phyloP scores from a whole-genome alignment of 1,139 yeast genomes.

The Meyerozyma sp. region DNA sequence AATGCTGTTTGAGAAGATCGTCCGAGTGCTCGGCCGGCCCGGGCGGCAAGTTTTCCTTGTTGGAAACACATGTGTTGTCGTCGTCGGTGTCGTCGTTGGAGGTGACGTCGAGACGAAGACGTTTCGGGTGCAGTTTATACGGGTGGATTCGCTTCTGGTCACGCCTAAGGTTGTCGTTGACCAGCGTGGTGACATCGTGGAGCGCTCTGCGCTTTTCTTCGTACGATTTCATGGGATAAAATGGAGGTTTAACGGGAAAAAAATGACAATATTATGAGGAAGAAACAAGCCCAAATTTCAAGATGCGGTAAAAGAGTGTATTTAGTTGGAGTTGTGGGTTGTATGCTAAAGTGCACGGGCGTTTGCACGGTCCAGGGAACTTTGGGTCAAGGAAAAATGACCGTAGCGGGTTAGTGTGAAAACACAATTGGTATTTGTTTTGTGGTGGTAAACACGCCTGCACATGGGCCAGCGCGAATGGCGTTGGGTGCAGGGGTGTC shows the following conservation, averaged over 20 bases:
- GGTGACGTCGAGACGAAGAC: neutral
- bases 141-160: neutral
- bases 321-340: neutral
- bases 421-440: neutral
- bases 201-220: slow-evolving; percentile 1
- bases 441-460: slow-evolving; percentile 2
- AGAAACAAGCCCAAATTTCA: neutral
- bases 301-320: neutral
- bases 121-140: neutral
- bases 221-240: neutral
- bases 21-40: slow-evolving; percentile 1
- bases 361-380: neutral
- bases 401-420: neutral
- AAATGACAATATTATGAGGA: neutral
- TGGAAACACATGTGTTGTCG: neutral
- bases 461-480: slow-evolving; percentile 1
- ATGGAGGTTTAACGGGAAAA: neutral
- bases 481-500: slow-evolving; percentile 1
- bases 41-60: slow-evolving; percentile 2
- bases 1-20: neutral
- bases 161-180: neutral
- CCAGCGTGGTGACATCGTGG: neutral
- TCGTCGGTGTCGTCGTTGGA: slow-evolving; percentile 1
- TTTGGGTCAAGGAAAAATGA: neutral
- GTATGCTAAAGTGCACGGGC: neutral